Base-by-base conservation (phyloP, 257 asterid species). In the Knoxia roxburghii region DNA sequence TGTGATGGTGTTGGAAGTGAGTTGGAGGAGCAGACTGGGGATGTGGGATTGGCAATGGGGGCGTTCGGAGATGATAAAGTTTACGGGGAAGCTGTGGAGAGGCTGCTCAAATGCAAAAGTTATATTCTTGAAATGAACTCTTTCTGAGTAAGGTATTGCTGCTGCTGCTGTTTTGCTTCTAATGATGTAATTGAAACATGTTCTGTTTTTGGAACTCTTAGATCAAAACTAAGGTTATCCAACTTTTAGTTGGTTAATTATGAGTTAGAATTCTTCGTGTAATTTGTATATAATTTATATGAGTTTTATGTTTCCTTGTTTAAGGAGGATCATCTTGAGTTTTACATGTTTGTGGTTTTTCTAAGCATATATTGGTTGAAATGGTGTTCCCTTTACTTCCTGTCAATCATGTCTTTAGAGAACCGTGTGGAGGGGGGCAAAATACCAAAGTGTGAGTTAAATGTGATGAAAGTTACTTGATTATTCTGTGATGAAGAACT, bases 101-200 rank as follows among this genome's bases (percentile, higher is more conserved):
- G 75, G 61, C 60, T 86, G 82, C 78, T 84, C 26, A 84, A 82
- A 58, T 59, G 85, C 74, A 73, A 82, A 78, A 74, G 82, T 65
- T 86, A 84, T 58, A 74, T 86, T 70, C 86, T 84, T n/a, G 93
- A 86, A 75, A 86, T 86, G 89, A 84, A 86, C 78, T 80, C 93
- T 7, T 84, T 86, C 66, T 86, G 58, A 65, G 48, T 59, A 21
- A 39, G 33, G 7, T n/a, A 37, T 23, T 40, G 6, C 41, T 2
- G 13, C 9, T 35, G 30, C 13, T 58, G 17, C 33, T 35, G 11
- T n/a, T 60, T n/a, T 21, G 6, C 7, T 60, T 5, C 3, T 2
- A 37, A 8, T n/a, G 32, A 39, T 60, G 49, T 11, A 37, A n/a
- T 60, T 41, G 32, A 23, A 15, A 65, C 17, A 20, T 21, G 66